Evolutionary conservation across 129 eudicot species (phyloP).

Genomic region (Centella asiatica): DNA sequence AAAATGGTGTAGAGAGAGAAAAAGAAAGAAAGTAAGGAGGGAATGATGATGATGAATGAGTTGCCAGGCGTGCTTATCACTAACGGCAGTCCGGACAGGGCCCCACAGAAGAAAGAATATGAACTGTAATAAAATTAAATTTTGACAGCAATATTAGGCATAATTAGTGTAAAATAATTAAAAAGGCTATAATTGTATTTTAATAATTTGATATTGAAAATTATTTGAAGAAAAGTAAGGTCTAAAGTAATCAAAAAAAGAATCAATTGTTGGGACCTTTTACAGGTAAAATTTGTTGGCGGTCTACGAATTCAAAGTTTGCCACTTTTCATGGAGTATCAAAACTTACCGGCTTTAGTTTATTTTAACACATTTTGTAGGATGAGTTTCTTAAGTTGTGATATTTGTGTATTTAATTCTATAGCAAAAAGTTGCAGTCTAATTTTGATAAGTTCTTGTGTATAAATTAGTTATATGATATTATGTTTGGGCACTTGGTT

Average conservation of each 20-base stretch:
- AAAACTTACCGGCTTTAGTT: no score
- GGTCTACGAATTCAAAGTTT: background rate
- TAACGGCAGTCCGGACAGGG: conserved; percentile 44
- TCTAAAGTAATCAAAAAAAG: background rate
- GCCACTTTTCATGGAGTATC: no score
- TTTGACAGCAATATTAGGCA: no score
- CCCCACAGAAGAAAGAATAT: conserved; percentile 7
- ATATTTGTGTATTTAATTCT: no score
- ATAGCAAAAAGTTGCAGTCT: no score
- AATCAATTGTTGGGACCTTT: background rate
- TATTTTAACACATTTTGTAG: no score
- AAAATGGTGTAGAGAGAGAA: conserved; percentile 18
- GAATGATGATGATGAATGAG: conserved; percentile 68
- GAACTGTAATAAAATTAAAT: background rate
- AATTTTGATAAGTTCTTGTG: no score
- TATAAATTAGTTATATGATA: no score
- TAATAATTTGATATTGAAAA: no score
- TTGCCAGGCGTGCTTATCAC: conserved; percentile 96
- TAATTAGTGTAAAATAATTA: background rate
- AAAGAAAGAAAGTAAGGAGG: conserved; percentile 41
- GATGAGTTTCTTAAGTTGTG: no score
- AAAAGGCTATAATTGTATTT: no score
- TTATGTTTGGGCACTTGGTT: no score
- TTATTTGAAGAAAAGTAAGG: background rate
- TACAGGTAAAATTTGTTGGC: conserved; percentile 17